Evolutionary conservation across 495 filamentous ascomycete species (phyloP).

Genomic region (Hypoxylon cercidicola): DNA sequence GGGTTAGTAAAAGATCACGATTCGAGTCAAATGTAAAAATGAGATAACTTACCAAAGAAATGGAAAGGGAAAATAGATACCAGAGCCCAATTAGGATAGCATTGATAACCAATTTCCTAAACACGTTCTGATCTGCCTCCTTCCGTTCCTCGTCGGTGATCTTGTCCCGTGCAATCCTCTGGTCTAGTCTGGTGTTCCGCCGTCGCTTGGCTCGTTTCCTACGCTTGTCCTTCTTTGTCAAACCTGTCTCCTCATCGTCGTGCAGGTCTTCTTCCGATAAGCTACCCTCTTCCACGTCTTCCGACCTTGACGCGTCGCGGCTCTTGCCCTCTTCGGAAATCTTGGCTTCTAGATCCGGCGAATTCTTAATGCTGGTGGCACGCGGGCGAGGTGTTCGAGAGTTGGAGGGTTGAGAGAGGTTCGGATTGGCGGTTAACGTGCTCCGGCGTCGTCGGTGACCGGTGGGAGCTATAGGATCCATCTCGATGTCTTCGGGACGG

Average conservation of each 20-base stretch:
- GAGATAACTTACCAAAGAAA: constrained; percentile 88
- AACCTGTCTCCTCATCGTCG: constrained; percentile 89
- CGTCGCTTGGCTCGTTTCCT: constrained; percentile 71
- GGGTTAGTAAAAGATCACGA: constrained; percentile 28
- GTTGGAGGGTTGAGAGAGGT: constrained; percentile 53
- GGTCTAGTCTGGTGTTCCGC: constrained; percentile 76
- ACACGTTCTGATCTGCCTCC: constrained; percentile 74
- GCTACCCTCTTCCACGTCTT: constrained; percentile 44
- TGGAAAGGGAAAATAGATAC: constrained; percentile 94
- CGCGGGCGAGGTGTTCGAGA: constrained; percentile 60
- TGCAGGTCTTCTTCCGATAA: constrained; percentile 76
- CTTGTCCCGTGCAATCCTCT: constrained; percentile 70
- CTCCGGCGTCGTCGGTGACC: constrained; percentile 69
- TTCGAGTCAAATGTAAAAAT: not conserved
- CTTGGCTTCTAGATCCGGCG: constrained; percentile 53
- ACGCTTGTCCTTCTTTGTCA: constrained; percentile 76
- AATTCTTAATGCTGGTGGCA: constrained; percentile 51
- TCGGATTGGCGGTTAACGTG: constrained; percentile 59
- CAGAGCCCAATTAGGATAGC: constrained; percentile 81
- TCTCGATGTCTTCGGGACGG: constrained; percentile 57
- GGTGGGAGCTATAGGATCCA: constrained; percentile 55
- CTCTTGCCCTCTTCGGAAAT: constrained; percentile 53
- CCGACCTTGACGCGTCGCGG: constrained; percentile 36
- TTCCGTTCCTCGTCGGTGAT: constrained; percentile 71
- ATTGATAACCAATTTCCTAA: constrained; percentile 76